Conservation (phyloP, 2,329 filamentous ascomycete species). For the Penicillium sp. region DNA sequence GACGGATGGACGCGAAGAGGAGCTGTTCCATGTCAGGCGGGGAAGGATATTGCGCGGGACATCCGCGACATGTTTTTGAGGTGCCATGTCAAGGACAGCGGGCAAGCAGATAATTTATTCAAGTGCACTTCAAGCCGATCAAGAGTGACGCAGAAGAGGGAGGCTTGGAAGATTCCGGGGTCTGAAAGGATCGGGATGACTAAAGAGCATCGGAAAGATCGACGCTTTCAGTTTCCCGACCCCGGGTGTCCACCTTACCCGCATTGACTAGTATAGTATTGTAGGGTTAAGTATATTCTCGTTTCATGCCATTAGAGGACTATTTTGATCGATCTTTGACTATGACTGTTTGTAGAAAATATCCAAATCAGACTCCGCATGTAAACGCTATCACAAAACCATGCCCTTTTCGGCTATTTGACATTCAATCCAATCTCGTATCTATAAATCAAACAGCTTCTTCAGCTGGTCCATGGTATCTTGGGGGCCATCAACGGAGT, state of each 20-base stretch:
- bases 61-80: conserved; percentile 35
- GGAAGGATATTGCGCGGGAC: conserved; percentile 38
- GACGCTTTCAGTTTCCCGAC: conserved; percentile 4
- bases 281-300: not conserved
- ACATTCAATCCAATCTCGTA: not conserved
- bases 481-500: conserved; percentile 70
- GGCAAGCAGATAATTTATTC: not conserved
- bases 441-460: conserved; percentile 64
- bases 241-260: not conserved
- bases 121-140: not conserved
- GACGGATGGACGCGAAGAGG: conserved; percentile 27
- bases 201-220: conserved; percentile 4
- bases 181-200: conserved; percentile 3
- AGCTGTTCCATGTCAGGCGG: conserved; percentile 36
- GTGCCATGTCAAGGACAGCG: conserved; percentile 29
- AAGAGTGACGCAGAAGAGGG: not conserved
- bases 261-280: not conserved
- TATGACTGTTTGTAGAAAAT: not conserved
- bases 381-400: conserved; percentile 16
- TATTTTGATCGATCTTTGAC: not conserved
- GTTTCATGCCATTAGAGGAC: conserved; percentile 1
- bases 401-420: not conserved
- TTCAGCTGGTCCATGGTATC: conserved; percentile 73
- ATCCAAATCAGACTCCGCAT: conserved; percentile 6
- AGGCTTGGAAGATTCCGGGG: not conserved